phyloP scores from a whole-genome alignment of 1,139 yeast genomes.

The Meyerozyma sp. region DNA sequence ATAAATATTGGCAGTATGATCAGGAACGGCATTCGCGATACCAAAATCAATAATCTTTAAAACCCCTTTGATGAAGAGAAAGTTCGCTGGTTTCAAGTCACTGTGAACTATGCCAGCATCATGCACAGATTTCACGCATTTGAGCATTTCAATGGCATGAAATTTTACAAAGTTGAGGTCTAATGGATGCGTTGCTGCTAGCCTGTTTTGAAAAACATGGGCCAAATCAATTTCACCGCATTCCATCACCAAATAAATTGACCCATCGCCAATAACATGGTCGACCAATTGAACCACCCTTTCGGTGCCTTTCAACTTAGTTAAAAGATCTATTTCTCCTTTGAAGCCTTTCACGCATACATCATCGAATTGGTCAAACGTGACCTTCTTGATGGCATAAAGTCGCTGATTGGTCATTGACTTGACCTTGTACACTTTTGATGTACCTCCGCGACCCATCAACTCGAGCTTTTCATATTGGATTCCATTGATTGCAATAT shows the following conservation, averaged over 20 bases:
- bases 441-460: conserved; percentile 89
- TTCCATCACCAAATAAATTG: conserved; percentile 81
- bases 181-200: conserved; percentile 40
- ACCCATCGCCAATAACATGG: conserved; percentile 59
- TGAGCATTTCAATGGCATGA: conserved; percentile 73
- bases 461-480: conserved; percentile 73
- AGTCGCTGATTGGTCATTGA: conserved; percentile 45
- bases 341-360: conserved; percentile 71
- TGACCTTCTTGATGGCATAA: conserved; percentile 80
- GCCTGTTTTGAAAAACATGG: conserved; percentile 62
- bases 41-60: conserved; percentile 94
- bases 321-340: conserved; percentile 80
- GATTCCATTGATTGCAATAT: conserved; percentile 46
- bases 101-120: conserved; percentile 87
- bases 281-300: conserved; percentile 80
- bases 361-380: conserved; percentile 76
- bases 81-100: conserved; percentile 93
- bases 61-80: conserved; percentile 78
- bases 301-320: conserved; percentile 52
- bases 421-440: conserved; percentile 83
- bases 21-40: conserved; percentile 91
- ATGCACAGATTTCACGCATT: conserved; percentile 86
- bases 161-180: conserved; percentile 79
- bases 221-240: conserved; percentile 93
- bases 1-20: conserved; percentile 84